phyloP scores from a whole-genome alignment of 148 eudicot genomes.

The Chenopodium album region DNA sequence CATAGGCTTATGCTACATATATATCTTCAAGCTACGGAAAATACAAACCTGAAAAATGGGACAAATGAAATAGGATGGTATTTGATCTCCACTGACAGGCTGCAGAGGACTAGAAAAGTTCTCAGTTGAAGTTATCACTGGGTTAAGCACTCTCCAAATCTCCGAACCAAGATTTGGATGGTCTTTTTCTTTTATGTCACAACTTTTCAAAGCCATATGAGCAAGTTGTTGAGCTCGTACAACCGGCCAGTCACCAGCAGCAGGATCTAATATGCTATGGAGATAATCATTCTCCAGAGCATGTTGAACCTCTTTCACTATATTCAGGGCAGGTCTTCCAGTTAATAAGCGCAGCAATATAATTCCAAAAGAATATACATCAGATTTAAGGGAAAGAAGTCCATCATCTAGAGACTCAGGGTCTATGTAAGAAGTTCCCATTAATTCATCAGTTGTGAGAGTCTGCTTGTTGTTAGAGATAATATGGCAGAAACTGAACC shows the following conservation, averaged over 20 bases:
- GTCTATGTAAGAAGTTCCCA: conserved; percentile 25
- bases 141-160: conserved; percentile 72
- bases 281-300: conserved; percentile 61
- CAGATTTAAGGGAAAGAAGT: conserved; percentile 68
- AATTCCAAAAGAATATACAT: conserved; percentile 79
- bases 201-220: conserved; percentile 58
- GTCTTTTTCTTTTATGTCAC: conserved; percentile 40
- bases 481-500: conserved; percentile 57
- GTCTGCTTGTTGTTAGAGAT: conserved; percentile 26
- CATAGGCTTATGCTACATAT: neutral
- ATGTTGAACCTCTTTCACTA: conserved; percentile 52
- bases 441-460: conserved; percentile 28
- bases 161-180: conserved; percentile 70
- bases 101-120: conserved; percentile 29
- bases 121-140: conserved; percentile 54
- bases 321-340: conserved; percentile 58
- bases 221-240: conserved; percentile 74
- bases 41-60: conserved; percentile 78
- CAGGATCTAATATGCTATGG: conserved; percentile 49
- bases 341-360: conserved; percentile 64
- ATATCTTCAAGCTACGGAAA: neutral
- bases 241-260: conserved; percentile 97
- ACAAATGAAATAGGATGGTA: conserved; percentile 64
- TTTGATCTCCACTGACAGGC: conserved; percentile 34
- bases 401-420: conserved; percentile 57